A percentile compares a stretch with the other conserved stretches of the same genome.
Conservation (phyloP, 1,284 basidiomycete species). For the Ustilago nuda region DNA sequence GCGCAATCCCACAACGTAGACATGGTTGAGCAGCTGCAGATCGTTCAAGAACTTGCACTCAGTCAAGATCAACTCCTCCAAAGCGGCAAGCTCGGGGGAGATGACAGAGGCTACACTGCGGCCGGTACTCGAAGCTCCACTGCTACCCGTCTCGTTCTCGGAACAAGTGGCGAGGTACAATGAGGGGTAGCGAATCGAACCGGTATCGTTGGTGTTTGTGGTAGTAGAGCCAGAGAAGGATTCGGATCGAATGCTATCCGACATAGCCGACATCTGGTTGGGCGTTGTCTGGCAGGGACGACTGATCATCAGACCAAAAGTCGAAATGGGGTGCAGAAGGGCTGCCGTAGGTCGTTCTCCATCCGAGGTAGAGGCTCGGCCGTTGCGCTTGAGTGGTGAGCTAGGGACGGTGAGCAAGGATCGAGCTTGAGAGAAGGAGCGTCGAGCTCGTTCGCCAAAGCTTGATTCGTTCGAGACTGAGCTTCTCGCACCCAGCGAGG, state of each 20-base stretch:
- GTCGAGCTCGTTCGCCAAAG: conserved; percentile 22
- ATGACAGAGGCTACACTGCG: conserved; percentile 19
- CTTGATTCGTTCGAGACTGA: conserved; percentile 5
- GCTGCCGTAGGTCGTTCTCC: conserved; percentile 11
- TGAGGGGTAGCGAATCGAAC: conserved; percentile 15
- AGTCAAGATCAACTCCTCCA: conserved; percentile 27
- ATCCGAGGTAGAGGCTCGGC: conserved; percentile 7
- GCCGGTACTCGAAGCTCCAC: conserved; percentile 16
- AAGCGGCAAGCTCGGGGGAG: conserved; percentile 22
- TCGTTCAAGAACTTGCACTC: conserved; percentile 30
- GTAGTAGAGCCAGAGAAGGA: conserved; percentile 7
- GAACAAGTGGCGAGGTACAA: conserved; percentile 20
- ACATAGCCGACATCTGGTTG: conserved; percentile 8
- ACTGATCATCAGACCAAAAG: conserved; percentile 12
- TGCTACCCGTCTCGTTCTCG: conserved; percentile 21
- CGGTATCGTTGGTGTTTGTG: conserved; percentile 7
- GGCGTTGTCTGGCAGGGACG: conserved; percentile 22
- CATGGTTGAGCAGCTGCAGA: conserved; percentile 25
- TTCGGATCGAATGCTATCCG: conserved; percentile 6
- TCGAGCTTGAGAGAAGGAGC: conserved; percentile 22
- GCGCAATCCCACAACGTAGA: conserved; percentile 26
- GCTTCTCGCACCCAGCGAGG: conserved; percentile 11
- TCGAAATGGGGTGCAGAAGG: conserved; percentile 20
- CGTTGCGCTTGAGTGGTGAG: conserved; percentile 3
- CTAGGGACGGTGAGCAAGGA: conserved; percentile 7